Percentiles rank a stretch among this genome's conserved stretches.
Conservation (phyloP, 306 rosid genomes). For the Vicia sativa region DNA sequence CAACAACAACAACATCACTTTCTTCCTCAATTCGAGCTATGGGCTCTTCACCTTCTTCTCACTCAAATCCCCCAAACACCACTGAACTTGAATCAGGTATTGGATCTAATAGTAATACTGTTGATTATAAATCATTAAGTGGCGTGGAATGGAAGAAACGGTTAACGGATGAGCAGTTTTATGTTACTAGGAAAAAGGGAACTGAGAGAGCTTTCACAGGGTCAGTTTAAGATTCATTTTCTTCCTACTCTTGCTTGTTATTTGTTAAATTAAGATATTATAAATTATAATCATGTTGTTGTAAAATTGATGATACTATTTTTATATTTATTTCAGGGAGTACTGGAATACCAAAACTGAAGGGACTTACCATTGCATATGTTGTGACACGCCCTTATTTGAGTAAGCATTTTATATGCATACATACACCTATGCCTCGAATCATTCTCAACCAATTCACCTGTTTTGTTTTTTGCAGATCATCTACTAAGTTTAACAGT, state of each 20-base stretch:
- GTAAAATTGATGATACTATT: too few species aligned
- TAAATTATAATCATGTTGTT: too few species aligned
- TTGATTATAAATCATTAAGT: constrained; percentile 64
- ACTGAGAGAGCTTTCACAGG: constrained; percentile 97
- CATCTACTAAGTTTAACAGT: constrained; percentile 87
- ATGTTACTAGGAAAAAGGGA: constrained; percentile 83
- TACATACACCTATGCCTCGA: not conserved
- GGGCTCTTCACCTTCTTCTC: constrained; percentile 87
- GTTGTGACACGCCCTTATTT: constrained; percentile 86
- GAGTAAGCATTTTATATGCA: constrained; percentile 65
- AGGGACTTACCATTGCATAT: constrained; percentile 82
- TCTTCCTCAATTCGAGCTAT: constrained; percentile 56
- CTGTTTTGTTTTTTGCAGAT: constrained; percentile 52
- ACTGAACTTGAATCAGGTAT: constrained; percentile 55
- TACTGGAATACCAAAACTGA: constrained; percentile 85
- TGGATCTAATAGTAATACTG: constrained; percentile 51
- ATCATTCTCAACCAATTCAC: not conserved
- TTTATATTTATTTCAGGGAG: constrained; percentile 52
- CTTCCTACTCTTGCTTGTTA: not conserved
- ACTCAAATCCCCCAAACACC: constrained; percentile 58
- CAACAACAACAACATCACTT: constrained; percentile 42
- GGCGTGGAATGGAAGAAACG: constrained; percentile 74
- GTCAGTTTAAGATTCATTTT: not conserved
- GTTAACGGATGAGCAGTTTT: constrained; percentile 70
- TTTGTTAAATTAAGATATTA: too few species aligned